These are phyloP conservation scores for Astraeus odoratus DNA, from an alignment of 768 basidiomycete species.

Conservation along the genomic window DNA sequence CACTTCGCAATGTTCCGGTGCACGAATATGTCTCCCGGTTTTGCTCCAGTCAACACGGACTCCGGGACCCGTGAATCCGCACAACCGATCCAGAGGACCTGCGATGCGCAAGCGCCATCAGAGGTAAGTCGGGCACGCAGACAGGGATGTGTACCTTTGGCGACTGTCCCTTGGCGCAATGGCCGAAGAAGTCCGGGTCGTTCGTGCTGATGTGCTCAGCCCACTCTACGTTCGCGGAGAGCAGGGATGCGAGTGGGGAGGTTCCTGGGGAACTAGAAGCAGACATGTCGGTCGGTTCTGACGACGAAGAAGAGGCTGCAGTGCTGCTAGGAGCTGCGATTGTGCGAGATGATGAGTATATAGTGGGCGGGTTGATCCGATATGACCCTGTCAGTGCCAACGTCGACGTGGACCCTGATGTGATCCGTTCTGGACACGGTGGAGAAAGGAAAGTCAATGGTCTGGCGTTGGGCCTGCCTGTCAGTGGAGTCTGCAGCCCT, in stretches of 20 bases:
- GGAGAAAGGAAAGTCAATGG: too few relatives aligned
- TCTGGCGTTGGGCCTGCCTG: too few relatives aligned
- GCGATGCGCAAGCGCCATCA: background rate
- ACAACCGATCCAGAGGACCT: conserved; percentile 82
- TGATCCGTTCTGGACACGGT: too few relatives aligned
- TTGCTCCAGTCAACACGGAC: conserved; percentile 60
- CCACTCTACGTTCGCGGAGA: conserved; percentile 62
- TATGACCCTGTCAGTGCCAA: background rate
- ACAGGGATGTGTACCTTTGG: conserved; percentile 44
- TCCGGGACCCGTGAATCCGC: conserved; percentile 88
- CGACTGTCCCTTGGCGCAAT: conserved; percentile 55
- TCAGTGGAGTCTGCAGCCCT: too few relatives aligned
- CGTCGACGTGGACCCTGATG: too few relatives aligned
- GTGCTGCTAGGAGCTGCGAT: background rate
- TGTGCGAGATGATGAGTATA: background rate
- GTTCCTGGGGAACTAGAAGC: background rate
- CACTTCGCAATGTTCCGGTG: conserved; percentile 90
- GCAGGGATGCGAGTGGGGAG: conserved; percentile 16
- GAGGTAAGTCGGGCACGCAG: background rate
- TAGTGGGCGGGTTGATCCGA: background rate
- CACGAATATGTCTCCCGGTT: conserved; percentile 83
- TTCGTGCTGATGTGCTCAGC: conserved; percentile 46
- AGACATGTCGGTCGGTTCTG: background rate
- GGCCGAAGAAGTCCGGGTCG: conserved; percentile 59
- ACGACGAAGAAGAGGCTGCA: background rate